Base-by-base conservation (phyloP, 148 eudicot species). In the Chenopodium berlandieri region DNA sequence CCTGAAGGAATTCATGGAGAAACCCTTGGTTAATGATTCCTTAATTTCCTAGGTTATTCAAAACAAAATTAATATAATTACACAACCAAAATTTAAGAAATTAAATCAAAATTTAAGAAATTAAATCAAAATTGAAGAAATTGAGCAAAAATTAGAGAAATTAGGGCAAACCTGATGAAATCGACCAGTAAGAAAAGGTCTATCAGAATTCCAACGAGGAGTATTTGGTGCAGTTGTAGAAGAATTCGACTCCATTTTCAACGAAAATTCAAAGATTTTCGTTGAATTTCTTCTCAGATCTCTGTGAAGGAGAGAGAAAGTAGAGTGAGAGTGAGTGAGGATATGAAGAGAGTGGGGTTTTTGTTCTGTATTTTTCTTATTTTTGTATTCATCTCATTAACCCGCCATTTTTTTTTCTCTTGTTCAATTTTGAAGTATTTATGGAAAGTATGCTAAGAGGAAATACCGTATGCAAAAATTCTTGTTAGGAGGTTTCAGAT, bases 141-240 rank as follows among this genome's bases (percentile, higher is more conserved):
- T 25, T 14, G 22, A 56, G 22, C 20, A 56, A 16, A 52, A 54
- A 2, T 79, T 4, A 69, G 60, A 64, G 76, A 52, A 71, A 72
- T 67, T 20, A 31, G 77, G 70, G 7, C 62, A 56, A 54, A 90
- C 93, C 92, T 88, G 93, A 83, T 84, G 94, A 48, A 90, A 92
- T 54, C 87, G 89, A 37, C 95, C 95, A 32, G 93, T 92, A 77
- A 92, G 92, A 77, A 90, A 92, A 48, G 95, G 92, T 1, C 95
- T 66, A 3, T 92, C 93, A 31, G 86, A 75, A 75, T 92, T 89
- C 95, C 95, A 92, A 34, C 83, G 86, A 58, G 93, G 93, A 67
- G 90, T 89, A 32, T 89, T 80, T 46, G 85, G 87, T 73, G 79
- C 76, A 11, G 46, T 25, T 62, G 75, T 30, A 7, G 78, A 60